These are phyloP conservation scores for Fusarium metavorans DNA, from an alignment of 2,329 filamentous ascomycete species.

Conservation along the genomic window DNA sequence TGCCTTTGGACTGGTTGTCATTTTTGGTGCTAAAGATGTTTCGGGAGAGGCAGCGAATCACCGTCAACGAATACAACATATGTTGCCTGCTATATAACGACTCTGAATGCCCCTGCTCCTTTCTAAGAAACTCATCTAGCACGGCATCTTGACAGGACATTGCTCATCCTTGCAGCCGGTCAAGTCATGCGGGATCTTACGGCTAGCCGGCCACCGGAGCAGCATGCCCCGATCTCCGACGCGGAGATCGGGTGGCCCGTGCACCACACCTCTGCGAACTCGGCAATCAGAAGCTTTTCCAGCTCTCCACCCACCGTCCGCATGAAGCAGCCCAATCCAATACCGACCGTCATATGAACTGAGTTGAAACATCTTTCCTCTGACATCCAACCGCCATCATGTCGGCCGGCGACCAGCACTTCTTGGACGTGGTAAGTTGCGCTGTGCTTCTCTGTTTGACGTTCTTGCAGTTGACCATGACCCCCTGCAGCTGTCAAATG, in stretches of 20 bases:
- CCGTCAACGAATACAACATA: background rate
- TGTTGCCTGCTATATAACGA: background rate
- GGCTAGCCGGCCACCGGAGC: slow-evolving; percentile 19
- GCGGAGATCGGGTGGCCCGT: slow-evolving; percentile 39
- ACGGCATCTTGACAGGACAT: background rate
- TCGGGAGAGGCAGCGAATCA: background rate
- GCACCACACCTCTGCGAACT: slow-evolving; percentile 34
- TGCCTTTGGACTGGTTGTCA: background rate
- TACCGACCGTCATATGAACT: slow-evolving; percentile 47
- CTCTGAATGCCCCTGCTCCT: background rate
- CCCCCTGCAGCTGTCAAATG: slow-evolving; percentile 60
- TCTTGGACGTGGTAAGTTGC: slow-evolving; percentile 77
- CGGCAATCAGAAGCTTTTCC: slow-evolving; percentile 41
- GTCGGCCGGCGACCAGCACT: slow-evolving; percentile 83
- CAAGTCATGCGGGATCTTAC: background rate
- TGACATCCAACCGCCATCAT: slow-evolving; percentile 60
- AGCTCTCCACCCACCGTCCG: slow-evolving; percentile 38
- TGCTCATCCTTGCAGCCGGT: background rate
- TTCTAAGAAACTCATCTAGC: background rate
- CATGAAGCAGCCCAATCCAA: slow-evolving; percentile 37
- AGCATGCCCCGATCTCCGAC: slow-evolving; percentile 33
- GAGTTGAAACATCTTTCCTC: slow-evolving; percentile 41
- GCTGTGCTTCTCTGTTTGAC: background rate
- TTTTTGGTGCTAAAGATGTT: background rate
- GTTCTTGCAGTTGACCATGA: slow-evolving; percentile 15